Evolutionary conservation across 202 grass and related monocot species (phyloP).

Genomic region (Zizania palustris): DNA sequence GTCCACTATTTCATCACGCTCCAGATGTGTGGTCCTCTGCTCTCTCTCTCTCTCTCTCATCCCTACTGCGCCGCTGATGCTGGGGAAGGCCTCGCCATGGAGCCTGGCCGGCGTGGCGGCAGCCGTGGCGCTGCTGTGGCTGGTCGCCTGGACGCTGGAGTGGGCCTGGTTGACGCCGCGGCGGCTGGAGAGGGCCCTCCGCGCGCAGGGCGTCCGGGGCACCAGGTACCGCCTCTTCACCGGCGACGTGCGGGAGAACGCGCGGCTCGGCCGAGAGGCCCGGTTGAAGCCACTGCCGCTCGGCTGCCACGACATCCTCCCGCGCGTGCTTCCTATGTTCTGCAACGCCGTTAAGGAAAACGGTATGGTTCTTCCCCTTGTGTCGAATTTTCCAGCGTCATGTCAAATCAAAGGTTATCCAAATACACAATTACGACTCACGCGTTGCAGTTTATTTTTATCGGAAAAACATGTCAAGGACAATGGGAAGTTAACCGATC

Average conservation of each 20-base stretch:
- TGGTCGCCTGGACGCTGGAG: constrained; percentile 37
- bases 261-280: constrained; percentile 54
- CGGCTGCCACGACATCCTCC: constrained; percentile 61
- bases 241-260: constrained; percentile 56
- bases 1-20: no score
- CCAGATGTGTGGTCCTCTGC: no score
- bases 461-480: neutral
- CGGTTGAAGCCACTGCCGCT: constrained; percentile 55
- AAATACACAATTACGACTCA: neutral
- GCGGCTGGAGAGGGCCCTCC: constrained; percentile 50
- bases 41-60: no score
- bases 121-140: constrained; percentile 38
- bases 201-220: constrained; percentile 63
- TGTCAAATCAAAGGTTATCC: neutral
- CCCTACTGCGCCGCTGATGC: neutral
- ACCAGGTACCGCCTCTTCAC: constrained; percentile 52
- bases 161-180: constrained; percentile 62
- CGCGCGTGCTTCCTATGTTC: constrained; percentile 51
- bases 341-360: constrained; percentile 33
- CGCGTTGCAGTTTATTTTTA: neutral
- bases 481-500: neutral
- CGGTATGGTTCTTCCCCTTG: constrained; percentile 14
- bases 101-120: constrained; percentile 34
- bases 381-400: neutral
- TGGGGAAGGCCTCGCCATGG: constrained; percentile 39